Conservation (phyloP, 2,329 filamentous ascomycete genomes). For the Epichloe typhina region DNA sequence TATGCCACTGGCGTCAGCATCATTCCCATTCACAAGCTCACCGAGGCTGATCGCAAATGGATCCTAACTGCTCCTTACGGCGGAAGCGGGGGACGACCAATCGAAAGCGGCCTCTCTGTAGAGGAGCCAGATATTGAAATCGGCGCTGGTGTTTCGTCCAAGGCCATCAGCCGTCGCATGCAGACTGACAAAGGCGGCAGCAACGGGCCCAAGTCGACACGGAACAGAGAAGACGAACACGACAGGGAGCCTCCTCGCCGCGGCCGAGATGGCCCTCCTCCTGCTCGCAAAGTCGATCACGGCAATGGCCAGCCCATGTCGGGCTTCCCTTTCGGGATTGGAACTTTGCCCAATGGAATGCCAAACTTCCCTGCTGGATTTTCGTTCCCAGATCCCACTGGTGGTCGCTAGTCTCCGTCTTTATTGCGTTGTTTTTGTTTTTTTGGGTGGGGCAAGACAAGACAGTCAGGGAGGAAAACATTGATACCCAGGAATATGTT, state of each 20-base stretch:
- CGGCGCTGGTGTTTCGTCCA: constrained; percentile 90
- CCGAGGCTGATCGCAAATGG: constrained; percentile 95
- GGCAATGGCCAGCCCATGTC: constrained; percentile 11
- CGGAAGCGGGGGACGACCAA: constrained; percentile 76
- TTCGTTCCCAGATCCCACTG: constrained; percentile 22
- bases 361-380: constrained; percentile 28
- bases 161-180: constrained; percentile 61
- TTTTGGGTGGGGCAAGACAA: background rate
- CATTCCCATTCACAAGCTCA: constrained; percentile 84
- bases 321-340: constrained; percentile 27
- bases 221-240: constrained; percentile 26
- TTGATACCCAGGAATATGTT: constrained; percentile 1
- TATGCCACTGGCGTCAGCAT: constrained; percentile 85
- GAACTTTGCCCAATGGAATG: constrained; percentile 28
- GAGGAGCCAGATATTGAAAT: constrained; percentile 99
- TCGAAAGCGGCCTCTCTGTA: constrained; percentile 74
- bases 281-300: constrained; percentile 9
- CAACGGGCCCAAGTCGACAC: constrained; percentile 51
- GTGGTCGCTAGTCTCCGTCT: constrained; percentile 3
- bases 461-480: background rate
- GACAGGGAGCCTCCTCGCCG: constrained; percentile 16
- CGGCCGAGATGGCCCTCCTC: constrained; percentile 7
- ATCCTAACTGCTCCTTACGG: constrained; percentile 88
- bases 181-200: constrained; percentile 54
- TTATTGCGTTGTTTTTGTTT: no score